Conservation (phyloP, 2,329 filamentous ascomycete species). For the Colletotrichum sp. region DNA sequence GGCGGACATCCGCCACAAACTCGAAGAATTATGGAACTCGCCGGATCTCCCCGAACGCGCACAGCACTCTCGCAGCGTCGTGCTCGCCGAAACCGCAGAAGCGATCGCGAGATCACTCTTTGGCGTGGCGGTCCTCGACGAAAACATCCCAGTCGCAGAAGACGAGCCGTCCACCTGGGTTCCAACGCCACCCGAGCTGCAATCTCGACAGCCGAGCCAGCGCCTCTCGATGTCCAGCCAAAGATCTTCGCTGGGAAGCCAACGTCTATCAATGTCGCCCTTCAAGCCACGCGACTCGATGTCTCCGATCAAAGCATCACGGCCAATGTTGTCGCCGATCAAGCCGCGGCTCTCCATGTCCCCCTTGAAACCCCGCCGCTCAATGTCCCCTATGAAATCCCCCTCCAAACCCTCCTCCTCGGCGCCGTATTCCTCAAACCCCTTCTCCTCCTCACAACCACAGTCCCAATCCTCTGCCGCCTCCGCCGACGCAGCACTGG, state of each 20-base stretch:
- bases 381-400: neutral
- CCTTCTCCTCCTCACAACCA: neutral
- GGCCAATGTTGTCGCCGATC: conserved; percentile 2
- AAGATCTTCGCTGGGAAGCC: neutral
- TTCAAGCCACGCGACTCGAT: neutral
- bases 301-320: neutral
- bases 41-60: neutral
- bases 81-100: conserved; percentile 19
- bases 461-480: neutral
- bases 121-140: conserved; percentile 16
- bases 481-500: neutral
- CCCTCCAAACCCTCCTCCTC: neutral
- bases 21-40: conserved; percentile 12
- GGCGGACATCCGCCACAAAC: conserved; percentile 2
- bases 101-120: conserved; percentile 16
- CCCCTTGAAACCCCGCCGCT: neutral
- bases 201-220: neutral
- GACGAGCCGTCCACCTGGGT: conserved; percentile 8
- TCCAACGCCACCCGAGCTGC: neutral
- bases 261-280: neutral
- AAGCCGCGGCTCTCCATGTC: conserved; percentile 8
- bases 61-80: conserved; percentile 10
- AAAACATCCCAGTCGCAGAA: neutral
- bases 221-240: neutral
- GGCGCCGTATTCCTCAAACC: neutral